phyloP scores from a whole-genome alignment of 2,329 filamentous ascomycete species.

The Verticillium albo-atrum region DNA sequence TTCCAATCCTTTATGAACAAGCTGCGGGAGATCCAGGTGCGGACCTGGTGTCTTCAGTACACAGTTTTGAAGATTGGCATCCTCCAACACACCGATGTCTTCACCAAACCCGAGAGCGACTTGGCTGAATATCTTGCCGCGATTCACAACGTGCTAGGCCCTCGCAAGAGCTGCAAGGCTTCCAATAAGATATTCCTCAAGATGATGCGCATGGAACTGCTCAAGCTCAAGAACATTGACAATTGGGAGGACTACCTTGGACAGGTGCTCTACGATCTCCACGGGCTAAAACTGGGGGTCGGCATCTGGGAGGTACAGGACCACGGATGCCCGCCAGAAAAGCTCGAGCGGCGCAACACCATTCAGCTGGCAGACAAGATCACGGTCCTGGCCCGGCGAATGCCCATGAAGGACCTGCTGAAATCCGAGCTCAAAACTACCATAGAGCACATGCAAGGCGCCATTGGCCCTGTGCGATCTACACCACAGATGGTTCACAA shows the following conservation, averaged over 20 bases:
- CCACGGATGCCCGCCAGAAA: slow-evolving; percentile 73
- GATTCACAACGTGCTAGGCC: slow-evolving; percentile 78
- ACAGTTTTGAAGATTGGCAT: slow-evolving; percentile 72
- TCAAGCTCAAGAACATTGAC: slow-evolving; percentile 69
- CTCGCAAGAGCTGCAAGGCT: slow-evolving; percentile 78
- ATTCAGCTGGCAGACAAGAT: slow-evolving; percentile 80
- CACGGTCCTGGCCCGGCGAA: slow-evolving; percentile 71
- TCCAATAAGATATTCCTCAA: slow-evolving; percentile 87
- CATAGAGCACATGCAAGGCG: slow-evolving; percentile 89
- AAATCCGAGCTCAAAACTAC: slow-evolving; percentile 88
- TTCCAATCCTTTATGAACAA: slow-evolving; percentile 59
- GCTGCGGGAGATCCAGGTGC: slow-evolving; percentile 81
- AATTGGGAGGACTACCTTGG: slow-evolving; percentile 84
- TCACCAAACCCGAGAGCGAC: slow-evolving; percentile 64
- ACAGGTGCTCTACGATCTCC: slow-evolving; percentile 78
- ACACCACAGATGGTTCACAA: slow-evolving; percentile 83
- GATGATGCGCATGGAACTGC: slow-evolving; percentile 80
- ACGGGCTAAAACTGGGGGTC: slow-evolving; percentile 72
- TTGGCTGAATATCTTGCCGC: slow-evolving; percentile 74
- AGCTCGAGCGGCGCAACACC: slow-evolving; percentile 75
- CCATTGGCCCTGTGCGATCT: slow-evolving; percentile 74
- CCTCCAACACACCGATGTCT: slow-evolving; percentile 58
- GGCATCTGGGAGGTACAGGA: slow-evolving; percentile 65
- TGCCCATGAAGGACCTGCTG: slow-evolving; percentile 85
- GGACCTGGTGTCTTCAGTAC: slow-evolving; percentile 86